Base-by-base conservation (phyloP, 192 early-diverging fungal genomes). In the Physocladia obscura region DNA sequence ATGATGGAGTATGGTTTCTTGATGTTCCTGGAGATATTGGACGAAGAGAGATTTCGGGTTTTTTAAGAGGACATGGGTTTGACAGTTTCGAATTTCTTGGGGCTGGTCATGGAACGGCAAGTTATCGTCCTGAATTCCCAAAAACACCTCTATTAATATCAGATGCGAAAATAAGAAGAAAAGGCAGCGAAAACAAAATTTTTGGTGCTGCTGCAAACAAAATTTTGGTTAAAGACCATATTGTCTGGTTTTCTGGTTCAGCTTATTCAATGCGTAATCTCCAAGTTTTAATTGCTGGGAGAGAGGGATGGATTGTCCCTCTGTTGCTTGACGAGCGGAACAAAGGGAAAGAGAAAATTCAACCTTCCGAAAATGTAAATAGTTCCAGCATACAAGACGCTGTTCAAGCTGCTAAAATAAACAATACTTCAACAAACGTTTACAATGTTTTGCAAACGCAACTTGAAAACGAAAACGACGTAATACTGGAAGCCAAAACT, bases 271-370 rank as follows among this genome's bases (percentile, higher is more conserved):
- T 6, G 24, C 34, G 17, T 1, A 49, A 67, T 19, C 39, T 52
- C 11, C 11, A 6, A 6, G 31, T 24, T 11, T n/a, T 67, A 6
- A 49, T 67, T 2, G 34, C 27, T 19, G 63, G 63, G 27, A 21
- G 63, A 34, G 63, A 67, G 49, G 63, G 49, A 30, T 67, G 47
- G 49, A 49, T 67, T 29, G 49, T 67, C 31, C 63, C 63, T 17
- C 49, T 67, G 11, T 35, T 29, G 6, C 22, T 50, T 52, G 40
- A 30, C 2, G n/a, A 17, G 8, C 36, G 29, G n/a, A n/a, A n/a
- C n/a, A n/a, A n/a, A n/a, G 40, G 40, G 11, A 44, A 44, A 44
- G 11, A 8, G n/a, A 44, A 44, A 44, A n/a, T 44, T n/a, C 11
- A 44, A 44, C 54, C 54, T 35, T 30, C 57, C 5, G 34, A 35